Evolutionary conservation across 352 stramenopile species (phyloP).

Genomic region (Globisporangium alternatum): DNA sequence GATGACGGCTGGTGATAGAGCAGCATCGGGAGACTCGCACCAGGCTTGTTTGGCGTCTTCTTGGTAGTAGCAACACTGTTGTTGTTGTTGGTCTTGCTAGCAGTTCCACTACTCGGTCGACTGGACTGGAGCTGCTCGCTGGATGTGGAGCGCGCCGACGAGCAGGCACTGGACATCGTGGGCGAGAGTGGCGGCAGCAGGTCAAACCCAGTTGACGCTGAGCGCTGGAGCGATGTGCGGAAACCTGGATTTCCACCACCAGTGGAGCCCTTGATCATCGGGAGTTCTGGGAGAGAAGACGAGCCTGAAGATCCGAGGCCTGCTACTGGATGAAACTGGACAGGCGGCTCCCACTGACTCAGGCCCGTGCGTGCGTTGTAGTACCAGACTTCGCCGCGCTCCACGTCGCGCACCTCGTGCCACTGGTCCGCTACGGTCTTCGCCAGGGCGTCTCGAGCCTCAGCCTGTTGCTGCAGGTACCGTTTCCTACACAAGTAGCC

Average conservation of each 20-base stretch:
- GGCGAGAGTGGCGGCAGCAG: conserved; percentile 27
- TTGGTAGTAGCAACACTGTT: neutral
- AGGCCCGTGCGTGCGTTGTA: conserved; percentile 70
- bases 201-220: conserved; percentile 8
- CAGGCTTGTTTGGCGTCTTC: neutral
- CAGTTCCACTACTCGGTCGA: conserved; percentile 3
- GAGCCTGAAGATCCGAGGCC: conserved; percentile 10
- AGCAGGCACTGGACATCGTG: conserved; percentile 25
- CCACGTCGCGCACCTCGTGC: conserved; percentile 73
- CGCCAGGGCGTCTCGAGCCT: neutral
- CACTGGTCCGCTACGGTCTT: conserved; percentile 28
- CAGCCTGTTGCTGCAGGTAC: conserved; percentile 18
- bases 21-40: conserved; percentile 26
- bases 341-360: conserved; percentile 73
- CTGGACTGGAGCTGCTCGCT: conserved; percentile 25
- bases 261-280: conserved; percentile 15
- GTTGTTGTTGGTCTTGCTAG: conserved; percentile 1
- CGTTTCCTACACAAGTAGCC: conserved; percentile 49
- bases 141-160: conserved; percentile 27
- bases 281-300: conserved; percentile 21
- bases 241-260: conserved; percentile 2
- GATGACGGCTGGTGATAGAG: conserved; percentile 14
- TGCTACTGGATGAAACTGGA: neutral
- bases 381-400: conserved; percentile 71
- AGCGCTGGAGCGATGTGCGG: conserved; percentile 17